Percentiles rank a stretch among this genome's conserved stretches.
Conservation (phyloP, 176 grass and related monocot genomes). For the Saccharum spontaneum region DNA sequence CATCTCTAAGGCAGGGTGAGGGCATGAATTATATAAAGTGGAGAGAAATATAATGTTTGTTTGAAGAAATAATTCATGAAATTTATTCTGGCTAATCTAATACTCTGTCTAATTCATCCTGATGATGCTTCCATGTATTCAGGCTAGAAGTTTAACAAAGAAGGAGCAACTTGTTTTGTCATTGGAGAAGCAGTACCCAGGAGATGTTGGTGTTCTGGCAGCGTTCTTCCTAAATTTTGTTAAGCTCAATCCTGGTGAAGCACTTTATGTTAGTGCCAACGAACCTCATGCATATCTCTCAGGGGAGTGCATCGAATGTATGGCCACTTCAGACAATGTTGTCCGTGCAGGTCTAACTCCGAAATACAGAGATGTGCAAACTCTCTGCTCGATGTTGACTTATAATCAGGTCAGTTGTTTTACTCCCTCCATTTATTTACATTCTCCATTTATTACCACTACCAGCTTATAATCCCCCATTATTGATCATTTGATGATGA, state of each 20-base stretch:
- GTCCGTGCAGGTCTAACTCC: conserved; percentile 89
- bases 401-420: conserved; percentile 72
- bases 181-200: conserved; percentile 79
- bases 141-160: conserved; percentile 71
- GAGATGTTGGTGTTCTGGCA: conserved; percentile 75
- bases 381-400: conserved; percentile 50
- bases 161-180: conserved; percentile 79
- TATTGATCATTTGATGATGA: not conserved
- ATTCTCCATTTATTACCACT: not conserved
- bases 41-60: not conserved
- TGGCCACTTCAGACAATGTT: conserved; percentile 94
- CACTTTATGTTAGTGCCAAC: conserved; percentile 72
- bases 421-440: not conserved
- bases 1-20: not conserved
- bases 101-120: not conserved
- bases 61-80: not conserved
- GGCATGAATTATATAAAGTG: not conserved
- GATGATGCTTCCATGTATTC: conserved; percentile 15
- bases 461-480: not conserved
- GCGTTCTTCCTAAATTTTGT: conserved; percentile 88
- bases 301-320: conserved; percentile 89
- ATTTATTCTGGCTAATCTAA: no score
- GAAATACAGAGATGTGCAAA: conserved; percentile 73
- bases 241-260: conserved; percentile 80
- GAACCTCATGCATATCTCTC: conserved; percentile 93